phyloP scores from a whole-genome alignment of 345 rosid genomes.

The Gynandropsis gynandra region DNA sequence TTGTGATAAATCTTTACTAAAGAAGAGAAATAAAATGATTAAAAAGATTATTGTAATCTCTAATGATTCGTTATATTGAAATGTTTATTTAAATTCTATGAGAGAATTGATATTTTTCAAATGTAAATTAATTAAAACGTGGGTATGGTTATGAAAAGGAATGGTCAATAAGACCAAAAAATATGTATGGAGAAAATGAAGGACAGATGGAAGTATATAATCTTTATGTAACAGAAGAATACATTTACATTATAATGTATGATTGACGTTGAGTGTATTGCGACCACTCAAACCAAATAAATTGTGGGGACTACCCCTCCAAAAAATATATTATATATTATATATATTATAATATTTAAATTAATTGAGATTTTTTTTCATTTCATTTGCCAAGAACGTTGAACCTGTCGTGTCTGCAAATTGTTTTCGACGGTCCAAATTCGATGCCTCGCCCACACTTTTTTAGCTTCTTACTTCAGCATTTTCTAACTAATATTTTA shows the following conservation, averaged over 20 bases:
- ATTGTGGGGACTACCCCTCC: background rate
- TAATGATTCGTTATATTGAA: no score
- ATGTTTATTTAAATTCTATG: no score
- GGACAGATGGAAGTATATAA: no score
- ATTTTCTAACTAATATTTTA: conserved; percentile 11
- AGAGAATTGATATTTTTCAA: background rate
- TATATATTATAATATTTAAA: conserved; percentile 2
- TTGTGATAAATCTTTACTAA: conserved; percentile 18
- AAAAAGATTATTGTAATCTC: background rate
- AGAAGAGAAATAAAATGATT: no score
- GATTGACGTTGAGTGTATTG: conserved; percentile 13
- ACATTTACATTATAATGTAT: background rate
- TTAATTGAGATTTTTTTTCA: background rate
- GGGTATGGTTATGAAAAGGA: no score
- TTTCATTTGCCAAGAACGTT: conserved; percentile 3
- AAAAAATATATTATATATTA: conserved; percentile 7
- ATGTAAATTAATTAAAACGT: background rate
- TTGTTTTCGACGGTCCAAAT: background rate
- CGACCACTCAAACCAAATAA: conserved; percentile 17
- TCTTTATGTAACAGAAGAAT: conserved; percentile 11
- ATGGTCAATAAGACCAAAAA: no score
- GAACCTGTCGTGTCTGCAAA: background rate
- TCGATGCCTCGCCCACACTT: background rate
- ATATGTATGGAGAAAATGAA: no score
- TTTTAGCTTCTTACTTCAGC: background rate